Evolutionary conservation across 495 filamentous ascomycete genomes (phyloP).

Genomic region (Talaromyces liani): DNA sequence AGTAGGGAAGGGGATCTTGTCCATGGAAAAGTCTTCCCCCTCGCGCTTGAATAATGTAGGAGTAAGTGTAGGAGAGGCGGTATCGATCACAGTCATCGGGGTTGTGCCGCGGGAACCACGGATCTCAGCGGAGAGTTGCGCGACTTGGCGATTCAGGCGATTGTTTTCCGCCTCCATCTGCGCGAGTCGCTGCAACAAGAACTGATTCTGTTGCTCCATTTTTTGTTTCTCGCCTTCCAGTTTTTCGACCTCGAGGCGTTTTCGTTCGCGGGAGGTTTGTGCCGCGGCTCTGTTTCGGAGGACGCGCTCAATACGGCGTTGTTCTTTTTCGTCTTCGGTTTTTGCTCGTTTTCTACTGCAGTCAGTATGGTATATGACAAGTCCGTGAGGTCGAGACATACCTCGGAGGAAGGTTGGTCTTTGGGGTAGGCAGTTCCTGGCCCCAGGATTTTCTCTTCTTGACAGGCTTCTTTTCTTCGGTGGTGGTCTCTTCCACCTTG

Average conservation of each 20-base stretch:
- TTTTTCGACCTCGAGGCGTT: slow-evolving; percentile 87
- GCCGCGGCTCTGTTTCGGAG: slow-evolving; percentile 92
- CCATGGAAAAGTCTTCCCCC: slow-evolving; percentile 40
- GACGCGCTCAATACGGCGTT: slow-evolving; percentile 93
- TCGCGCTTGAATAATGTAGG: slow-evolving; percentile 51
- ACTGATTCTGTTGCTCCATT: slow-evolving; percentile 61
- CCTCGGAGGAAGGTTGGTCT: slow-evolving; percentile 94
- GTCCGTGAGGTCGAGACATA: slow-evolving; percentile 31
- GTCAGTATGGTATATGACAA: not conserved
- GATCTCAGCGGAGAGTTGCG: slow-evolving; percentile 54
- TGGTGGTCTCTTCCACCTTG: slow-evolving; percentile 22
- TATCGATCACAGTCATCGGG: slow-evolving; percentile 29
- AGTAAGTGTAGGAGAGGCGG: slow-evolving; percentile 37
- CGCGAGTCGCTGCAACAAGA: slow-evolving; percentile 57
- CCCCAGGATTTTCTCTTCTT: slow-evolving; percentile 99
- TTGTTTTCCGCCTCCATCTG: slow-evolving; percentile 60
- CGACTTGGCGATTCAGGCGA: slow-evolving; percentile 56
- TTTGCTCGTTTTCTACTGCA: slow-evolving; percentile 81
- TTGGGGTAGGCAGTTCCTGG: slow-evolving; percentile 91
- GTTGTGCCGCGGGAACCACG: slow-evolving; percentile 39
- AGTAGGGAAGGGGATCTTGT: slow-evolving; percentile 43
- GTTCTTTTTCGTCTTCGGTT: slow-evolving; percentile 98
- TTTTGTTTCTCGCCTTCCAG: slow-evolving; percentile 67
- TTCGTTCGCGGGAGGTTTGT: slow-evolving; percentile 92
- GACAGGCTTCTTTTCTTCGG: slow-evolving; percentile 64